phyloP scores from a whole-genome alignment of 2,329 filamentous ascomycete species.

The Onygena corvina region DNA sequence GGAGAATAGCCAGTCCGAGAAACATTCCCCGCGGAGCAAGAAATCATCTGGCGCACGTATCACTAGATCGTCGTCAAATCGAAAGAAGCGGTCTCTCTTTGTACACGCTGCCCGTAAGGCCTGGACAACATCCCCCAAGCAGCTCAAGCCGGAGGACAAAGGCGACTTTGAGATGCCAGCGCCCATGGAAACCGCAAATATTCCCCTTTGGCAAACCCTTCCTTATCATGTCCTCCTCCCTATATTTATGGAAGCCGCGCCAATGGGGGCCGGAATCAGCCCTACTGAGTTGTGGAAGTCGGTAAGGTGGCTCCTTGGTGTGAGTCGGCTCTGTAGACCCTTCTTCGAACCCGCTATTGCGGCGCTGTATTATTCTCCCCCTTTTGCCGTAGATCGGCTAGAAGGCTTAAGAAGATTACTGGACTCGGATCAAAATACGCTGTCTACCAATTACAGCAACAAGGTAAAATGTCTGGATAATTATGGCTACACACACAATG shows the following conservation, averaged over 20 bases:
- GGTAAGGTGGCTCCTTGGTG: conserved; percentile 50
- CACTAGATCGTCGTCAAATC: conserved; percentile 10
- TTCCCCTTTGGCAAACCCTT: conserved; percentile 49
- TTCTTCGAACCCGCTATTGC: conserved; percentile 63
- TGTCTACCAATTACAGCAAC: conserved; percentile 51
- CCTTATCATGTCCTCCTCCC: conserved; percentile 58
- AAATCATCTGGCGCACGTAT: background rate
- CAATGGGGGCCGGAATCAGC: conserved; percentile 29
- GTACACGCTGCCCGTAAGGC: conserved; percentile 11
- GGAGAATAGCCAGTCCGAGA: background rate
- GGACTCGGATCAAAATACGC: conserved; percentile 39
- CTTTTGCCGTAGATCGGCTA: conserved; percentile 43
- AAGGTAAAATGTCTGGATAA: conserved; percentile 61
- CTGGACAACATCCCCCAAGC: conserved; percentile 10
- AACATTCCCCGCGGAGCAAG: background rate
- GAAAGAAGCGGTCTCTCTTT: conserved; percentile 11
- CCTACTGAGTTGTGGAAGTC: conserved; percentile 35
- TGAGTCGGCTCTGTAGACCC: conserved; percentile 49
- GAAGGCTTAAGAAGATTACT: conserved; percentile 43
- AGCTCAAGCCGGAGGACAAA: conserved; percentile 6
- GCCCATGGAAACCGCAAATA: conserved; percentile 24
- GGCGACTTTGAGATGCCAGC: conserved; percentile 10
- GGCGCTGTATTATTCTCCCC: conserved; percentile 56
- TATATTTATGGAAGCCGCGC: conserved; percentile 57
- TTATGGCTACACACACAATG: conserved; percentile 49